Evolutionary conservation across 352 stramenopile species (phyloP), one percentile per base, ranked within the genome.

Genomic region (Pythium utonaiense): DNA sequence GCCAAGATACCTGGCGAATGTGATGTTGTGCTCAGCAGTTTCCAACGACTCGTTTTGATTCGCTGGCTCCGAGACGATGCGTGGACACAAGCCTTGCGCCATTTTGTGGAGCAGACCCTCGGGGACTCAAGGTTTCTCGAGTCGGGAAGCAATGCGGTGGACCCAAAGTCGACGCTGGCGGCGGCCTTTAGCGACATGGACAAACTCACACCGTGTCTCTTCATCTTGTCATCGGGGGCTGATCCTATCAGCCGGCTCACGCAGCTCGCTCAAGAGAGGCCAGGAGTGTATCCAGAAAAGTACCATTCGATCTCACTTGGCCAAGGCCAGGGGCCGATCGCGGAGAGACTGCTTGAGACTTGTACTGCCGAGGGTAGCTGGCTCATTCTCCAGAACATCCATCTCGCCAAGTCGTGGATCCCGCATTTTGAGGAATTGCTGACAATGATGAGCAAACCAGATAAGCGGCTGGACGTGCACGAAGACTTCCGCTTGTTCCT

Each of bases 371-470:
- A 85, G 14, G 85, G 85, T 0, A 66, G 79, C 27, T 94, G 85
- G 85, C 64, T 92, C 17, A 64, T 85, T 21, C 60, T 94, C 21
- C 80, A 93, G 21, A 93, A 94, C 42, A 78, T 89, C 3, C 85
- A 94, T 56, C 59, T 93, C 17, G 76, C 73, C 7, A 86, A 88
- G 47, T 90, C 79, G 0, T 94, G 85, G 83, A 71, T 94, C n/a
- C 74, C 81, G 3, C 66, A 47, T 9, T 63, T 94, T n/a, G 71
- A 94, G 48, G 52, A 72, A 6, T 16, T 86, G 6, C 64, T 89
- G 3, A 27, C 52, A 0, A 54, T n/a, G 1, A 52, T 88, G 2
- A 71, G 75, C 16, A 68, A 70, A 21, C 47, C 62, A 3, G 70
- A 64, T 3, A 69, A 60, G 34, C 33, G 50, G 7, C 69, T 64